Evolutionary conservation across 108 stramenopile species (phyloP).

Genomic region (Fistulifera pelliculosa): DNA sequence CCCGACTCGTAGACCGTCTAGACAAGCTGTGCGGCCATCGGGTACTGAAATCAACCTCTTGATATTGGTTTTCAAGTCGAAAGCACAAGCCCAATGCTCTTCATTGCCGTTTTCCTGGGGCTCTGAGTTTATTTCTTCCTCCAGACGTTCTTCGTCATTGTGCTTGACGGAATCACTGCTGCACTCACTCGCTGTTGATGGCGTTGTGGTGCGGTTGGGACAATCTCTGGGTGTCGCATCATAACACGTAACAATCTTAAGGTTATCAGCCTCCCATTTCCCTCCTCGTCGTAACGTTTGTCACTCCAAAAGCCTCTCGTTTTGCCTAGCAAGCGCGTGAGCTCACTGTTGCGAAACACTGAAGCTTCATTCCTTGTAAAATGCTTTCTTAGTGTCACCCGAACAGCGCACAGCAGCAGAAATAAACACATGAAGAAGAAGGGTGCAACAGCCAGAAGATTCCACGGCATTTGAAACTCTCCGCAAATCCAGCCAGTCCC

Average conservation of each 20-base stretch:
- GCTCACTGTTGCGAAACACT: neutral
- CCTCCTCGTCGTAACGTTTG: neutral
- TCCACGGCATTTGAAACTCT: constrained; percentile 26
- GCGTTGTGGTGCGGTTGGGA: no score
- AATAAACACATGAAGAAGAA: neutral
- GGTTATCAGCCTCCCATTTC: neutral
- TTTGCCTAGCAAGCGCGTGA: neutral
- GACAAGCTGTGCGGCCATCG: constrained; percentile 22
- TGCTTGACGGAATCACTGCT: no score
- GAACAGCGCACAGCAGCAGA: neutral
- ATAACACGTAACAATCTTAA: no score
- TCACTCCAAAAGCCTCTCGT: neutral
- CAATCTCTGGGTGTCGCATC: no score
- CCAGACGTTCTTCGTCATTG: no score
- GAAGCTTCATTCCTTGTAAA: neutral
- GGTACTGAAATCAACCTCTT: constrained; percentile 5
- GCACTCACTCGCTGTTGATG: no score
- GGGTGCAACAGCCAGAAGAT: constrained; percentile 14
- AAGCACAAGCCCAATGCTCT: neutral
- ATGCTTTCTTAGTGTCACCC: neutral
- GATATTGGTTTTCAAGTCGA: neutral
- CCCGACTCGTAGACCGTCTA: constrained; percentile 37
- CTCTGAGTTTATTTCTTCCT: no score
- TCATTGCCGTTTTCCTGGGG: no score
- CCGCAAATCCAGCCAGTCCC: constrained; percentile 48